Evolutionary conservation across 805 yeast species (phyloP), one percentile per base, ranked within the genome.

Genomic region (Saturnispora hagleri): DNA sequence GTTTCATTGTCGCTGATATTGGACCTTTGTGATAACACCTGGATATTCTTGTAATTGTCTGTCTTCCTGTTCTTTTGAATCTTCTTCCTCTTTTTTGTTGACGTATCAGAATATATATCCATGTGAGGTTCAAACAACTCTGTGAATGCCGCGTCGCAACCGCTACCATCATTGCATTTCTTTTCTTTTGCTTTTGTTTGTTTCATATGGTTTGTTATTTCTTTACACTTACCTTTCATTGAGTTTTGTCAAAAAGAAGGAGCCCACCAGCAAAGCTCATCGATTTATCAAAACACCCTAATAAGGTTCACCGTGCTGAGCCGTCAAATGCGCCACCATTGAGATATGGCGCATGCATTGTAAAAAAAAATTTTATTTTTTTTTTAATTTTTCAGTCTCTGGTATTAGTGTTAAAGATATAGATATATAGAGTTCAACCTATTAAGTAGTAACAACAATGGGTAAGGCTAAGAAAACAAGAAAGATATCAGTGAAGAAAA

Each of bases 391-490:
- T 38, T 10, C 20, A 46, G 22, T 46, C 26, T 41, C 22, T 33
- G 12, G 13, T 28, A 40, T 13, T 22, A 10, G 28, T 26, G 28
- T 26, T 26, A 2, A 26, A 26, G 28, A 26, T 17, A 38, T 7
- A 12, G 18, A 17, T 31, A 38, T 7, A 12, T 18, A 18, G 13
- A 17, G 2, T 38, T 15, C 8, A 3, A n/a, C 18, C 18, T 35
- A 22, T 26, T 26, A 31, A 31, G 15, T 10, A 10, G 34, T 31
- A 12, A 13, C 34, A 31, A 15, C 20, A 15, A 91, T 93, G 99
- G 98, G 98, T 54, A 93, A 89, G 68, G 96, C 96, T 33, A 89
- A 86, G 73, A 93, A 93, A 71, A 91, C 98, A 12, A 80, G 98
- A 77, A 89, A 90, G 85, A 89, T 91, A 63, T 96, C 95, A n/a